Evolutionary conservation across 768 basidiomycete species (phyloP).

Genomic region (Hebeloma cylindrosporum): DNA sequence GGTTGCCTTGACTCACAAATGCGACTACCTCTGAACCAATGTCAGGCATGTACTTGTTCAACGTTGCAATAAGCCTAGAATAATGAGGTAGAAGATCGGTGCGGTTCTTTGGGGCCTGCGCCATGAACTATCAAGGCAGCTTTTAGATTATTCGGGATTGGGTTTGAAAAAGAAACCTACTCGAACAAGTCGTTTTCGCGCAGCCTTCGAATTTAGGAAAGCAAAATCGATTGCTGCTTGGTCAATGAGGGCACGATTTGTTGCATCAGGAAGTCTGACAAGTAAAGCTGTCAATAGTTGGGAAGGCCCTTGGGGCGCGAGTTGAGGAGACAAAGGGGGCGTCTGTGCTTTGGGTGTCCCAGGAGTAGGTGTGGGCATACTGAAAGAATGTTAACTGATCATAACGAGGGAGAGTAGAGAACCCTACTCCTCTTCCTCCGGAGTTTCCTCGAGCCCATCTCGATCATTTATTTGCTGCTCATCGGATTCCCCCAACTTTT

Average conservation of each 20-base stretch:
- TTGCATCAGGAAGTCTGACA: conserved; percentile 90
- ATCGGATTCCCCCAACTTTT: conserved; percentile 47
- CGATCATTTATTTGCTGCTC: conserved; percentile 5
- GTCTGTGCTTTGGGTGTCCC: conserved; percentile 63
- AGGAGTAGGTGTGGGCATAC: conserved; percentile 61
- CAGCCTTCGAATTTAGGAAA: conserved; percentile 94
- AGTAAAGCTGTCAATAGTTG: conserved; percentile 90
- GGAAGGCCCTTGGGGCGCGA: conserved; percentile 87
- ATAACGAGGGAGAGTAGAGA: not conserved
- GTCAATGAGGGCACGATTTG: conserved; percentile 85
- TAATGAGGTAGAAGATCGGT: conserved; percentile 93
- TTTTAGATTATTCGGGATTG: conserved; percentile 1
- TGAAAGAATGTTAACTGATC: conserved; percentile 26
- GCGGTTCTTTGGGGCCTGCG: conserved; percentile 82
- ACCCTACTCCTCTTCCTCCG: conserved; percentile 44
- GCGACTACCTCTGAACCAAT: conserved; percentile 81
- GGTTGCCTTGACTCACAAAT: conserved; percentile 71
- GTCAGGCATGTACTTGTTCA: conserved; percentile 93
- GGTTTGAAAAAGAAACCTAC: conserved; percentile 38
- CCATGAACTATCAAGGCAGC: conserved; percentile 58
- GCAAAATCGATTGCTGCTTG: conserved; percentile 96
- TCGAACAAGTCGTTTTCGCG: conserved; percentile 86
- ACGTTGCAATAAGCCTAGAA: conserved; percentile 81
- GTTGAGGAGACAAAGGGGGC: conserved; percentile 63
- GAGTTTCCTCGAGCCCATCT: conserved; percentile 27